Evolutionary conservation across 2,329 filamentous ascomycete genomes (phyloP).

Genomic region (Neocucurbitaria cava): DNA sequence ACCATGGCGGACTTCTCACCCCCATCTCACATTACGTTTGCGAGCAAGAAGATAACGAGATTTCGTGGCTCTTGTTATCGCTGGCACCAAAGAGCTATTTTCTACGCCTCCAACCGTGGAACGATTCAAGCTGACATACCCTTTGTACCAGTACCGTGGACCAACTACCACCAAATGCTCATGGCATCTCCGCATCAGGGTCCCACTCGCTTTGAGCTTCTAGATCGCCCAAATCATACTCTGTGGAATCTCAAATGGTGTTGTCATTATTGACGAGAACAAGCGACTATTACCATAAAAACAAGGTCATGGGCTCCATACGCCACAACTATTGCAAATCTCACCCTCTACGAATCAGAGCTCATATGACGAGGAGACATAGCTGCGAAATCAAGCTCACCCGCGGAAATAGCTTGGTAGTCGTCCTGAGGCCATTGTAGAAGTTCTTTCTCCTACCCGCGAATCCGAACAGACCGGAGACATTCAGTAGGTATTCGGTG

Average conservation of each 20-base stretch:
- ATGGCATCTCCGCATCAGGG: too few species aligned
- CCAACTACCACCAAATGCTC: neutral
- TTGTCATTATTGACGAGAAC: neutral
- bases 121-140: neutral
- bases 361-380: neutral
- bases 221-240: neutral
- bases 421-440: neutral
- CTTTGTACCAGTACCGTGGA: neutral
- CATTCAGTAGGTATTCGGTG: too few species aligned
- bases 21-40: neutral
- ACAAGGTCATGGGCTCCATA: neutral
- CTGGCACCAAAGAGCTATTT: neutral
- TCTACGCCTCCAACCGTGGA: neutral
- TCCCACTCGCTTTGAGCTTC: neutral
- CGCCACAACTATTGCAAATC: neutral
- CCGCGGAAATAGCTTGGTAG: neutral
- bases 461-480: neutral
- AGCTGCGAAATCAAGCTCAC: neutral
- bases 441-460: neutral
- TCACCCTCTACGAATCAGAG: neutral
- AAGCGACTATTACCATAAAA: neutral
- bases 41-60: neutral
- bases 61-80: neutral
- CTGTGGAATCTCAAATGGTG: neutral
- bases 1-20: neutral